phyloP scores from a whole-genome alignment of 257 asterid species.

The Jasminum sambac region DNA sequence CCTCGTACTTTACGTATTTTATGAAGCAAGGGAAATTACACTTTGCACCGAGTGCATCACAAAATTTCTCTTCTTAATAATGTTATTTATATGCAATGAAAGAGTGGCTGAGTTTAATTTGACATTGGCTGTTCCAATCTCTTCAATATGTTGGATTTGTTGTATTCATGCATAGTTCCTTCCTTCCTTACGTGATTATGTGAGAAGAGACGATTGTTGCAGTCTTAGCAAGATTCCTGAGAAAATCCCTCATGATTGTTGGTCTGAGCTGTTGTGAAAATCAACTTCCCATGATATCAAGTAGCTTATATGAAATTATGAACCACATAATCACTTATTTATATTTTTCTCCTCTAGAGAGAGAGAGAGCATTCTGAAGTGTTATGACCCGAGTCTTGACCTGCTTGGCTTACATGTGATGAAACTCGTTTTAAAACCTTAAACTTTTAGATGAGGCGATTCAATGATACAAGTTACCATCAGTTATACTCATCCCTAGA shows the following conservation, averaged over 20 bases:
- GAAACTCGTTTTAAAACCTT: neutral
- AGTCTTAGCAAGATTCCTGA: neutral
- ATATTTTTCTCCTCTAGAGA: neutral
- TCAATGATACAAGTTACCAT: neutral
- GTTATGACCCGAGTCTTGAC: neutral
- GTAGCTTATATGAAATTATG: neutral
- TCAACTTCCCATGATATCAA: neutral
- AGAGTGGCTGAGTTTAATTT: neutral
- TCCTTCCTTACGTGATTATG: neutral
- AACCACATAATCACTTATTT: neutral
- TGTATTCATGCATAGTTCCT: neutral
- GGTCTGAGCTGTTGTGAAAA: neutral
- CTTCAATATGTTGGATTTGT: neutral
- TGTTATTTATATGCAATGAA: neutral
- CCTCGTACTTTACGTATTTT: neutral
- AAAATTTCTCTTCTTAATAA: neutral
- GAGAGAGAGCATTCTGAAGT: conserved; percentile 8
- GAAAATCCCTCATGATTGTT: neutral
- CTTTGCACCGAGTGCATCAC: neutral
- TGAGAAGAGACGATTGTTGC: conserved; percentile 2
- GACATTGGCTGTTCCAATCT: conserved; percentile 12
- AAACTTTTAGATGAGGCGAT: neutral
- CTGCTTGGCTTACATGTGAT: neutral
- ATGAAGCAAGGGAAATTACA: neutral
- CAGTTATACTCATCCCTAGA: neutral